Evolutionary conservation across 805 yeast genomes (phyloP).

Genomic region (Yamadazyma nakazawae): DNA sequence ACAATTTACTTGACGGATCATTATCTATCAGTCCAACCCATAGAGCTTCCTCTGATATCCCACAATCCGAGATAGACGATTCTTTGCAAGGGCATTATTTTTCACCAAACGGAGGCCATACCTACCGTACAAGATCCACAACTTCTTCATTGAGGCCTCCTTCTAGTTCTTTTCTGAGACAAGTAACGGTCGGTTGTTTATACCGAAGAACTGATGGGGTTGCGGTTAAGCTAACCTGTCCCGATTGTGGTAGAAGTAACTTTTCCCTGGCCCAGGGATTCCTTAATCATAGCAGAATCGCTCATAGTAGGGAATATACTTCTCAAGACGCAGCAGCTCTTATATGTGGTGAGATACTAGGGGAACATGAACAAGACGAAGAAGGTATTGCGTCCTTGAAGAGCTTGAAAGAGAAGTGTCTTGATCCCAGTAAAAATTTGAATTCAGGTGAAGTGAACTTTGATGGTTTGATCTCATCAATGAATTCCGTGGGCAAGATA

Average conservation of each 20-base stretch:
- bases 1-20: conserved; percentile 32
- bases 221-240: conserved; percentile 64
- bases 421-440: conserved; percentile 44
- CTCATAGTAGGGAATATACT: conserved; percentile 67
- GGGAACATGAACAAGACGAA: conserved; percentile 54
- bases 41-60: not conserved
- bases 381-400: conserved; percentile 42
- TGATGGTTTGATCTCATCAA: conserved; percentile 26
- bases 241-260: conserved; percentile 62
- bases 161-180: conserved; percentile 15
- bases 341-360: conserved; percentile 56
- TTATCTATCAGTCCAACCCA: conserved; percentile 21
- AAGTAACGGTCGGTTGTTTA: conserved; percentile 41
- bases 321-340: conserved; percentile 75
- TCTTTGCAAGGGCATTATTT: not conserved
- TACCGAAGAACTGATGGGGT: conserved; percentile 70
- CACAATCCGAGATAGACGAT: conserved; percentile 14
- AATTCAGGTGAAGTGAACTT: conserved; percentile 36
- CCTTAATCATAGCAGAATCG: conserved; percentile 69
- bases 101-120: conserved; percentile 15
- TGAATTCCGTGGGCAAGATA: conserved; percentile 24
- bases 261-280: conserved; percentile 81
- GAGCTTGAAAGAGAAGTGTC: conserved; percentile 28
- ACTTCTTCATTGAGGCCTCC: conserved; percentile 55
- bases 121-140: conserved; percentile 48